Evolutionary conservation across 2,329 filamentous ascomycete species (phyloP), one percentile per base, ranked within the genome.

Genomic region (Aspergillus niger): DNA sequence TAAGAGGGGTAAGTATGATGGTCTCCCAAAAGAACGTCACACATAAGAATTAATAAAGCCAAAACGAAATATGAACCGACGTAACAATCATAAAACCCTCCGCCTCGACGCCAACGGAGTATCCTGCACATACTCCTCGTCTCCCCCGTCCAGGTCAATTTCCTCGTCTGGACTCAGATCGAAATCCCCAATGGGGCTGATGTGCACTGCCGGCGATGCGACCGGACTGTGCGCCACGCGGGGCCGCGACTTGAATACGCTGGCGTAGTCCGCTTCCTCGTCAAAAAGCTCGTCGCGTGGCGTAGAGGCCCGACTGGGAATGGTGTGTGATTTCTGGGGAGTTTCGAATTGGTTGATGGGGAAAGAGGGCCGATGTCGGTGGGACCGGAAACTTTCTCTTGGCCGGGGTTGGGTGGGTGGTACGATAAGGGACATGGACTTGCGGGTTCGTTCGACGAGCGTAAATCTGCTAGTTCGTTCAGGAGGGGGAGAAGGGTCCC

Each of bases 191-290:
- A 71, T 61, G 1, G 69, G 67, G 38, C 68, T 69, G 15, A 75
- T 62, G 69, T 77, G 74, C n/a, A 77, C 74, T 39, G 71, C 71
- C 5, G 77, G 77, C 0, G 77, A 77, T 11, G 72, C 67, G 24
- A 87, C 73, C 1, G 92, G 92, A 73, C 92, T 96, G 10, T 86
- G 85, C 65, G 89, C 88, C 66, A 97, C 86, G 74, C 88, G 90
- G 0, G 93, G 93, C 65, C 93, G 79, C 64, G 91, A 93, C 77
- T 89, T 91, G 74, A 97, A 97, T 1, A 97, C 89, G 26, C 89
- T 89, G 61, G 90, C 89, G 74, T 92, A 90, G 62, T 96, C 91
- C 3, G 84, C 82, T 65, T 91, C 88, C 57, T 88, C 83, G 15
- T 83, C 83, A 28, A 96, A 87, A 43, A 96, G 77, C 64, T 89